These are phyloP conservation scores for Eutrema japonicum DNA, from an alignment of 345 rosid genomes.

Conservation along the genomic window DNA sequence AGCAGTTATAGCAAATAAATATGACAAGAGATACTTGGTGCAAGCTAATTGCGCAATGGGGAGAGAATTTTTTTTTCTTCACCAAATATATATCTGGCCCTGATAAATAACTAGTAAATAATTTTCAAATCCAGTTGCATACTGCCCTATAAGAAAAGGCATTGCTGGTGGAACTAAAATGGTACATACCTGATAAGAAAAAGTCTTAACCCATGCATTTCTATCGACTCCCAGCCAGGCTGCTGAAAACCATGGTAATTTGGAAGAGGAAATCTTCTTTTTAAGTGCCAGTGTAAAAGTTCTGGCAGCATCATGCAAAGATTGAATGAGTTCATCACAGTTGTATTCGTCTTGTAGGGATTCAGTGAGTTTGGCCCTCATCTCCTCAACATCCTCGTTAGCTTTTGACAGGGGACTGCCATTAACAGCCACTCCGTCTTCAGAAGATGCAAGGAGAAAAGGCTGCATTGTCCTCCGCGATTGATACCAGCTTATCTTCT, in stretches of 20 bases:
- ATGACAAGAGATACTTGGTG: slow-evolving; percentile 17
- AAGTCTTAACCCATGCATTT: slow-evolving; percentile 85
- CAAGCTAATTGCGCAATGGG: slow-evolving; percentile 3
- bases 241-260: slow-evolving; percentile 78
- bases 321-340: slow-evolving; percentile 78
- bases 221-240: slow-evolving; percentile 87
- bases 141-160: no score
- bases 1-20: slow-evolving; percentile 18
- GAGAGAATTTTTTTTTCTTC: slow-evolving; percentile 2
- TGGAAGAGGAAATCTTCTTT: slow-evolving; percentile 58
- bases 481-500: slow-evolving; percentile 43
- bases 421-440: slow-evolving; percentile 78
- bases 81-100: background rate
- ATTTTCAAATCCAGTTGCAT: slow-evolving; percentile 7
- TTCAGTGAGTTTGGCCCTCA: slow-evolving; percentile 66
- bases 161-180: slow-evolving; percentile 1
- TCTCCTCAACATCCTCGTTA: slow-evolving; percentile 64
- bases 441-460: slow-evolving; percentile 62
- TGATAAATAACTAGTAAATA: slow-evolving; percentile 5
- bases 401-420: slow-evolving; percentile 58
- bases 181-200: slow-evolving; percentile 83
- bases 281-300: slow-evolving; percentile 76
- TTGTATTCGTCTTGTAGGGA: slow-evolving; percentile 71
- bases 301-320: slow-evolving; percentile 86
- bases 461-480: slow-evolving; percentile 48